Percentiles rank a stretch among this genome's conserved stretches.
These are phyloP conservation scores for Novakomyces olei DNA, from an alignment of 805 yeast genomes.

Conservation along the genomic window DNA sequence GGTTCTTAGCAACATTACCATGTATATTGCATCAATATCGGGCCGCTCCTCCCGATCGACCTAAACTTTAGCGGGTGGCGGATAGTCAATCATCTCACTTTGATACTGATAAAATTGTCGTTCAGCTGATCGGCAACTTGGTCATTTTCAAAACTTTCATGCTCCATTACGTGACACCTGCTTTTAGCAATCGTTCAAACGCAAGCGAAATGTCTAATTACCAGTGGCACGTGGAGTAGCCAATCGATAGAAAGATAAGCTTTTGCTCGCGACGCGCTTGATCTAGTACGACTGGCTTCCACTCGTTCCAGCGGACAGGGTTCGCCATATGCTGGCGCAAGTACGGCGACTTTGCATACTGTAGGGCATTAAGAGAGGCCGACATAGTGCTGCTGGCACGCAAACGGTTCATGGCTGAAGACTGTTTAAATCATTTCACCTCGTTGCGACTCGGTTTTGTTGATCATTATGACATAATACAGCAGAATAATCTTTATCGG, in stretches of 20 bases:
- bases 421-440: no score
- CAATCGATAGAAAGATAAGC: conserved; percentile 19
- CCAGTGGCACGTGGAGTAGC: conserved; percentile 20
- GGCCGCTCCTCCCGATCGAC: conserved; percentile 21
- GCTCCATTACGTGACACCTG: conserved; percentile 19
- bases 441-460: no score
- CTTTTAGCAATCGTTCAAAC: background rate
- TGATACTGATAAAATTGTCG: conserved; percentile 16
- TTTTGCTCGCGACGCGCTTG: conserved; percentile 14
- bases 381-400: no score
- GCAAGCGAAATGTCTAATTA: no score
- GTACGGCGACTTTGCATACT: conserved; percentile 8
- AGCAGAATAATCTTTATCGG: no score
- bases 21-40: conserved; percentile 19
- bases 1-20: no score
- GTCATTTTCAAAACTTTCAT: conserved; percentile 14
- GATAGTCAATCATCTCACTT: no score
- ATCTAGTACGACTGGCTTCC: conserved; percentile 15
- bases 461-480: no score
- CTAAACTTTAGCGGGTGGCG: no score
- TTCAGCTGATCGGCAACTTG: conserved; percentile 15
- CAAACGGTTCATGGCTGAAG: no score
- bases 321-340: conserved; percentile 10
- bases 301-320: conserved; percentile 20
- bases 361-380: conserved; percentile 8